Evolutionary conservation across 2,329 filamentous ascomycete species (phyloP), one percentile per base, ranked within the genome.

Genomic region (Fusarium veterinarium): DNA sequence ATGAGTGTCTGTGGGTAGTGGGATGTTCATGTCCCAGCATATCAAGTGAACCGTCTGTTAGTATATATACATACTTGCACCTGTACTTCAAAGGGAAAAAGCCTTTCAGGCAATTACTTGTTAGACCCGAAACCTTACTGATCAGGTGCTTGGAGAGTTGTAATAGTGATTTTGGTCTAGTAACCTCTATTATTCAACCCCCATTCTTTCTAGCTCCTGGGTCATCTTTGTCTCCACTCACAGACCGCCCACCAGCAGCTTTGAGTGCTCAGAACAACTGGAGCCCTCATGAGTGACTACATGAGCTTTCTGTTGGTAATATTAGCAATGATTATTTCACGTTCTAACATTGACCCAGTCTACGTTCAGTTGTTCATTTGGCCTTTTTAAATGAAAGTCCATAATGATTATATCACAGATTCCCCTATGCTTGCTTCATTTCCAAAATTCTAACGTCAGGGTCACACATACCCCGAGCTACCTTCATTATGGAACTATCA

Each of bases 81-180:
- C 5, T 31, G 2, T 17, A 9, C 10, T 31, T 19, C 5, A 11
- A 10, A 33, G 16, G 8, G 5, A 9, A 13, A 49, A 8, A 13
- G 5, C 5, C 14, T 5, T 4, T 14, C 8, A 13, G 14, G 10
- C 0, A 33, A 19, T 20, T 23, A 7, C 30, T 33, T 10, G 5
- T 33, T 14, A 31, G 3, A 49, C 3, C 5, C 28, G 20, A 23
- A 3, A 2, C 11, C 11, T 49, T 5, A 19, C 8, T 33, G 20
- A 19, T 19, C 3, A 7, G 5, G 2, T 33, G 11, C 2, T 33
- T 5, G 4, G 1, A 7, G 16, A 23, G 0, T 19, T 13, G 2
- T 1, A 3, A 9, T 19, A 4, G 11, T 23, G 5, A 49, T 13
- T 8, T 8, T 13, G 3, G 23, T 7, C 3, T 9, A 10, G 8